Evolutionary conservation across 495 filamentous ascomycete genomes (phyloP), one percentile per base, ranked within the genome.

Genomic region (Diplogelasinospora grovesii): DNA sequence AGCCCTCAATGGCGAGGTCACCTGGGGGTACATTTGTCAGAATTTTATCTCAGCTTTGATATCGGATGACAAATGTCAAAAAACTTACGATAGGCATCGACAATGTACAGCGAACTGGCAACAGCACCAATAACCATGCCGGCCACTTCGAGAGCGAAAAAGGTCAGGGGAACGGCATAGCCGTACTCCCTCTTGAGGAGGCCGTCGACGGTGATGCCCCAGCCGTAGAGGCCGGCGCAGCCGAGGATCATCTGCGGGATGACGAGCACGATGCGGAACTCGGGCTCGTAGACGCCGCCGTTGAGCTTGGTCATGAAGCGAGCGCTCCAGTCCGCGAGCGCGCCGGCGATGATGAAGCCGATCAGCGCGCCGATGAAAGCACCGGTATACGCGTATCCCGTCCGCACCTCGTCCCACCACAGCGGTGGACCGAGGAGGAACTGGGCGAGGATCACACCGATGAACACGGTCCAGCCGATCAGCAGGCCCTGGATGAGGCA

Each of bases 391-490:
- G 92, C 75, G 52, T 96, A 96, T 8, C 89, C 89, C 2, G 83
- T 85, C 41, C 89, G 57, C 19, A 85, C 83, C 59, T 93, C 86
- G 45, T 72, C 64, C 66, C 90, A 95, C 71, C 75, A 89, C 19
- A 89, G 69, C 0, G 89, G 89, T 3, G 83, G 78, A 7, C 78
- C 75, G 18, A 89, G 68, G 63, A 94, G 90, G 41, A 95, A 81
- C 37, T 78, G 80, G 7, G 85, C 88, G 18, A 95, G 64, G 39
- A 92, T 78, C 19, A 95, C 84, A 33, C 89, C 89, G 37, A 96
- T 92, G 54, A 96, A 82, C 6, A 95, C 89, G 3, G 87, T 89
- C 89, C 89, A 96, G 44, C 89, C 89, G 46, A 96, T 93, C 43
- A 95, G 71, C 1, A 85, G 77, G 9, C 89, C 89, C 71, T 96